phyloP scores from a whole-genome alignment of 2,329 filamentous ascomycete species.

The Tympanopsis confertula region DNA sequence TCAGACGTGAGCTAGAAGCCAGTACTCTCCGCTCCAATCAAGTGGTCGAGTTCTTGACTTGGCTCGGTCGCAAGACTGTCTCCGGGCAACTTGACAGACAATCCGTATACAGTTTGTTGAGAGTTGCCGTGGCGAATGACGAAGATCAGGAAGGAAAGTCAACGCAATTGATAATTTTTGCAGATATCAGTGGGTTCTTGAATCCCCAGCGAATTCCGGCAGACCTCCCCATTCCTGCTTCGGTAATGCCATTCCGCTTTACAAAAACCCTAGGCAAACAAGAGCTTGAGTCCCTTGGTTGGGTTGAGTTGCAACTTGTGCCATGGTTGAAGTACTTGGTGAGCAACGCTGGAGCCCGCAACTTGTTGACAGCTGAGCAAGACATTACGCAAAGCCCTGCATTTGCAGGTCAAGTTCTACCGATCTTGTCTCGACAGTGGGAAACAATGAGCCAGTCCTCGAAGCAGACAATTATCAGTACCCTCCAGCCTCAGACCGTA shows the following conservation, averaged over 20 bases:
- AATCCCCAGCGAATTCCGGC: background rate
- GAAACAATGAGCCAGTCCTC: slow-evolving; percentile 42
- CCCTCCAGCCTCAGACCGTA: slow-evolving; percentile 43
- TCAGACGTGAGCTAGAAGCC: slow-evolving; percentile 53
- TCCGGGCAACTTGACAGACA: slow-evolving; percentile 42
- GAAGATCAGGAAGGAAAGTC: slow-evolving; percentile 12
- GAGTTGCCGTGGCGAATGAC: slow-evolving; percentile 43
- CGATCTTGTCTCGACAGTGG: slow-evolving; percentile 57
- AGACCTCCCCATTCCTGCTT: background rate
- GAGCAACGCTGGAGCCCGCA: slow-evolving; percentile 37
- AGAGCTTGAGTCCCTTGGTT: slow-evolving; percentile 20
- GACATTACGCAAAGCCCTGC: slow-evolving; percentile 43
- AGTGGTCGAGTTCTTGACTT: slow-evolving; percentile 52
- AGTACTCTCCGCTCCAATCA: slow-evolving; percentile 51
- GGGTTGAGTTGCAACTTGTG: slow-evolving; percentile 55
- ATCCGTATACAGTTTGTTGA: slow-evolving; percentile 45
- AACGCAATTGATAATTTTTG: slow-evolving; percentile 22
- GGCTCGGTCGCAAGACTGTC: slow-evolving; percentile 50
- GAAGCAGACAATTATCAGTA: slow-evolving; percentile 40
- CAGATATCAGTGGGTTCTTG: background rate
- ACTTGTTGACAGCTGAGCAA: slow-evolving; percentile 27
- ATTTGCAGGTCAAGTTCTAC: slow-evolving; percentile 50
- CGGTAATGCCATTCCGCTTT: background rate
- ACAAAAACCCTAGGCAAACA: background rate
- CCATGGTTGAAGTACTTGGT: slow-evolving; percentile 53